Percentiles rank a stretch among this genome's conserved stretches.
Conservation (phyloP, 768 basidiomycete genomes). For the Neoboletus brunneissimus region DNA sequence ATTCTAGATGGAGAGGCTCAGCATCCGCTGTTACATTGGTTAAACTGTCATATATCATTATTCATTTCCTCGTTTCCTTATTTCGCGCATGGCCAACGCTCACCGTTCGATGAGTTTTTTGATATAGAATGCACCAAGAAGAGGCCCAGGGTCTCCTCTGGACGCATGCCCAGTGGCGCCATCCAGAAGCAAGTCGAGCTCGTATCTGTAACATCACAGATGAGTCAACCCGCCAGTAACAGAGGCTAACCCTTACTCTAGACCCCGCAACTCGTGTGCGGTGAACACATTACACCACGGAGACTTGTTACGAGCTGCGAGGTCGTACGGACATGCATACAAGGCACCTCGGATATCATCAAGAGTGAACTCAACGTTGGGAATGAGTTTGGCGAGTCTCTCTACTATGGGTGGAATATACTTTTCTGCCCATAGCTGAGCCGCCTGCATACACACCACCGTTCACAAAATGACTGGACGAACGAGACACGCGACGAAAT, state of each 20-base stretch:
- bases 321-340: slow-evolving; percentile 42
- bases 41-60: slow-evolving; percentile 21
- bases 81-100: background rate
- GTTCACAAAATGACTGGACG: background rate
- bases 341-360: slow-evolving; percentile 38
- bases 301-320: slow-evolving; percentile 34
- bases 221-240: background rate
- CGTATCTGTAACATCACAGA: slow-evolving; percentile 26
- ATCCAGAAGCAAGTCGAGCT: slow-evolving; percentile 36
- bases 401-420: slow-evolving; percentile 38
- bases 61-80: background rate
- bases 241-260: slow-evolving; percentile 32
- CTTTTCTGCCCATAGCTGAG: slow-evolving; percentile 30
- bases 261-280: slow-evolving; percentile 30
- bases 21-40: slow-evolving; percentile 31
- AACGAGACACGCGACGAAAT: background rate
- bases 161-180: slow-evolving; percentile 33
- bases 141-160: slow-evolving; percentile 29
- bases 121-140: slow-evolving; percentile 38
- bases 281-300: slow-evolving; percentile 44
- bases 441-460: background rate
- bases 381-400: slow-evolving; percentile 36
- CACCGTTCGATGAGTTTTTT: slow-evolving; percentile 40
- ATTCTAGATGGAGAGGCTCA: slow-evolving; percentile 38
- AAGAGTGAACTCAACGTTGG: slow-evolving; percentile 31